These are phyloP conservation scores for Arthroderma sp. DNA, from an alignment of 2,329 filamentous ascomycete genomes.

Conservation along the genomic window DNA sequence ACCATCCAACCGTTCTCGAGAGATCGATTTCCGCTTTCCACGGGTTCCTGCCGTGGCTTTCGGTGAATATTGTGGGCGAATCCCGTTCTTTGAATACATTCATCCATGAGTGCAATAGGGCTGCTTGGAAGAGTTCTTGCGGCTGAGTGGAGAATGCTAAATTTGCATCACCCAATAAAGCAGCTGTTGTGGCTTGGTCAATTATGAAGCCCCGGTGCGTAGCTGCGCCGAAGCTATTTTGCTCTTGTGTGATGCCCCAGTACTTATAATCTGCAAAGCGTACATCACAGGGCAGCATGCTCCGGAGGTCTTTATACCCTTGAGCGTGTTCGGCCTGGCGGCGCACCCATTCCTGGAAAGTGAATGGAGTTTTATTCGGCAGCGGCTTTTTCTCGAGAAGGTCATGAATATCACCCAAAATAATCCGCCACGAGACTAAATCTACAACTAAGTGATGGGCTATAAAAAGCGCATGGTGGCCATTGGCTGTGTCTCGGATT, in stretches of 20 bases:
- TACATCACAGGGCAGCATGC: constrained; percentile 15
- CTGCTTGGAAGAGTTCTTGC: constrained; percentile 23
- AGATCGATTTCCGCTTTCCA: constrained; percentile 32
- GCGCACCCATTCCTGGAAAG: not conserved
- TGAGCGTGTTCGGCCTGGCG: not conserved
- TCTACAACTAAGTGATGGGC: constrained; percentile 13
- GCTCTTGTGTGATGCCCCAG: constrained; percentile 21
- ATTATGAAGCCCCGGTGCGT: constrained; percentile 21
- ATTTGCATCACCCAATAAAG: constrained; percentile 20
- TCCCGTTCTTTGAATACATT: constrained; percentile 30
- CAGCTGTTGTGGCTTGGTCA: constrained; percentile 18
- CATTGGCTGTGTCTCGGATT: not conserved
- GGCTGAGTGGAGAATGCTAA: constrained; percentile 22
- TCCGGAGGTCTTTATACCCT: not conserved
- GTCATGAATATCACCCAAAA: constrained; percentile 12
- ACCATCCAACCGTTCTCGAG: constrained; percentile 38
- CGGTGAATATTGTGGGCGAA: constrained; percentile 34
- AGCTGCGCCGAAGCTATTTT: constrained; percentile 22
- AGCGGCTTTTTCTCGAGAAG: constrained; percentile 14
- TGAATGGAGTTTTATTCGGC: not conserved
- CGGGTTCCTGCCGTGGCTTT: constrained; percentile 36
- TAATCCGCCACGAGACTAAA: constrained; percentile 14
- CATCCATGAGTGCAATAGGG: constrained; percentile 31
- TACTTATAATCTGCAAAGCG: constrained; percentile 15
- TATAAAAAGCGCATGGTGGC: constrained; percentile 5